A percentile compares a stretch with the other conserved stretches of the same genome.
phyloP scores from a whole-genome alignment of 2,329 filamentous ascomycete genomes.

The Alternaria brassicae region DNA sequence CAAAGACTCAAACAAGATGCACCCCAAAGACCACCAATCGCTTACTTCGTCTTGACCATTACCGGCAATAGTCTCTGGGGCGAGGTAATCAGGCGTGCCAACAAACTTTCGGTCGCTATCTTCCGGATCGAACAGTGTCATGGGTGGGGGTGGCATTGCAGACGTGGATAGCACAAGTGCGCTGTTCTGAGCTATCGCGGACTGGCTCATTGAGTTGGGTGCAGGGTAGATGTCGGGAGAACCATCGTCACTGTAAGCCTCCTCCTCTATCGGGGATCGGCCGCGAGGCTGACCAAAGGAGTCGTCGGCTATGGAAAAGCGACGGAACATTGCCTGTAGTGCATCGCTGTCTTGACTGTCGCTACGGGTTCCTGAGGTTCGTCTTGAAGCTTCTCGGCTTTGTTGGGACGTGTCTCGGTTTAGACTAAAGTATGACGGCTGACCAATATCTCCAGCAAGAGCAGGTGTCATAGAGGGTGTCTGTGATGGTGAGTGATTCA shows the following conservation, averaged over 20 bases:
- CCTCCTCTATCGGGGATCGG: constrained; percentile 75
- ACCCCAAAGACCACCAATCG: constrained; percentile 99
- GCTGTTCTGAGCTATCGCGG: constrained; percentile 62
- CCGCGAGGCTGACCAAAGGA: constrained; percentile 50
- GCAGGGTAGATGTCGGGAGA: constrained; percentile 79
- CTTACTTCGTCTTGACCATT: constrained; percentile 96
- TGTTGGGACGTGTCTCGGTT: constrained; percentile 63
- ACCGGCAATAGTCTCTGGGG: constrained; percentile 94
- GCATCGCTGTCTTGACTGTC: constrained; percentile 92
- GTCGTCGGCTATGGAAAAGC: constrained; percentile 64
- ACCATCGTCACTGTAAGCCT: constrained; percentile 71
- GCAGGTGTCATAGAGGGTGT: constrained; percentile 90
- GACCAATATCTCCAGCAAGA: constrained; percentile 69
- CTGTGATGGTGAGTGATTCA: constrained; percentile 79
- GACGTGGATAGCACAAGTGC: constrained; percentile 64
- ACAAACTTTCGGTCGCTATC: constrained; percentile 94
- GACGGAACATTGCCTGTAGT: constrained; percentile 80
- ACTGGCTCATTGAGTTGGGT: constrained; percentile 65
- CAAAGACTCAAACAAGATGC: constrained; percentile 95
- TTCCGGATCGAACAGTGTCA: constrained; percentile 93
- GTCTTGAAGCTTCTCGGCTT: constrained; percentile 68
- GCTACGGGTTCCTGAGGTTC: constrained; percentile 82
- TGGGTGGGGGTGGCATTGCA: constrained; percentile 87
- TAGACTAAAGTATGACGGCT: constrained; percentile 93
- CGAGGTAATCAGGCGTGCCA: constrained; percentile 94